phyloP scores from a whole-genome alignment of 495 filamentous ascomycete species.

The Podospora pseudopauciseta region DNA sequence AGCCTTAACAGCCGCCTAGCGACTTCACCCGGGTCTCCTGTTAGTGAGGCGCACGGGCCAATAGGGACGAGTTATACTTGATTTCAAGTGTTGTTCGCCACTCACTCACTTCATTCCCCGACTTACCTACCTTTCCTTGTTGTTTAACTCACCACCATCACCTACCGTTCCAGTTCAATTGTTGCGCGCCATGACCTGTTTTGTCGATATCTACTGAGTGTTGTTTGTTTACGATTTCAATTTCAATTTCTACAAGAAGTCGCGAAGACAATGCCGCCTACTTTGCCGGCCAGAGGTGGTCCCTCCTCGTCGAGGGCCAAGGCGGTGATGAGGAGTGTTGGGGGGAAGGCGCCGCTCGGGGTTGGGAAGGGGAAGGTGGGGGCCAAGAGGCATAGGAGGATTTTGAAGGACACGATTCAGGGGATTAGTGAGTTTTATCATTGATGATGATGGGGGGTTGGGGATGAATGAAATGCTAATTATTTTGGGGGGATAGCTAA shows the following conservation, averaged over 20 bases:
- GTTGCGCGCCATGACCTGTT: too few relatives aligned
- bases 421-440: slow-evolving; percentile 58
- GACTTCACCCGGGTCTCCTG: not conserved
- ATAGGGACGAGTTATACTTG: not conserved
- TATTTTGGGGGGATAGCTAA: slow-evolving; percentile 41
- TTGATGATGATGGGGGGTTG: too few relatives aligned
- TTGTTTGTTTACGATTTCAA: not conserved
- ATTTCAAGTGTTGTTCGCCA: not conserved
- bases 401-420: slow-evolving; percentile 57
- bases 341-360: slow-evolving; percentile 19
- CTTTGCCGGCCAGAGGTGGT: slow-evolving; percentile 24
- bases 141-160: too few relatives aligned
- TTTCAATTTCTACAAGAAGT: not conserved
- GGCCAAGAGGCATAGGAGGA: slow-evolving; percentile 45
- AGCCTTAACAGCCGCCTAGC: not conserved
- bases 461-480: too few relatives aligned
- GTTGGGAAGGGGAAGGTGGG: slow-evolving; percentile 17
- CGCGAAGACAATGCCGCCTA: slow-evolving; percentile 21
- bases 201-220: too few relatives aligned
- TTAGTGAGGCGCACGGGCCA: not conserved
- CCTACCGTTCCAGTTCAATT: too few relatives aligned
- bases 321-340: not conserved
- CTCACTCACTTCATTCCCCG: not conserved
- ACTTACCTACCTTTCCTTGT: too few relatives aligned
- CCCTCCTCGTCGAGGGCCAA: slow-evolving; percentile 9